Base-by-base conservation (phyloP, 1,139 yeast species). In the Lodderomyces orthopsilosis region DNA sequence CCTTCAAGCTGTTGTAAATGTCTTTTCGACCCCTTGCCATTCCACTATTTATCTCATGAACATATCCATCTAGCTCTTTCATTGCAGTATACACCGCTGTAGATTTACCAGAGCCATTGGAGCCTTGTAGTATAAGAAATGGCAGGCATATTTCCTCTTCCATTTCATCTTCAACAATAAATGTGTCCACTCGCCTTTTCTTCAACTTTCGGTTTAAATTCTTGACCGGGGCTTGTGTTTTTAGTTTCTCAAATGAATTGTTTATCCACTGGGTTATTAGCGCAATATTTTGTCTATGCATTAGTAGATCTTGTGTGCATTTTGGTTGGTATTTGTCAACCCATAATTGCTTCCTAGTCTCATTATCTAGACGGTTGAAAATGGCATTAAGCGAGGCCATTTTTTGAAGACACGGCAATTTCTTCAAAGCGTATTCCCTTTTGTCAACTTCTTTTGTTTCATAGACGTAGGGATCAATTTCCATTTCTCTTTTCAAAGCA, bases 21-120 rank as follows among this genome's bases (percentile, higher is more conserved):
- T 87, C 93, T 54, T 81, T 85, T 37, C 85, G 77, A 1, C 93
- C 79, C 53, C 98, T 70, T 34, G 79, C 70, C 53, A 79, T 83
- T 10, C 91, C 80, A 0, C 93, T 70, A 58, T 88, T 89, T 33
- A 91, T 74, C 58, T 93, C 98, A 58, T 87, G 84, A 1, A 91
- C 86, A 52, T 83, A 86, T 0, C 94, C 93, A 19, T 71, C 68
- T 6, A 85, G 55, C 44, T 82, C 82, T 7, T 76, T 68, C 57
- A 86, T 80, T 2, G 85, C 77, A 0, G 95, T 80, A 51, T 86
- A 79, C 0, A 93, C 73, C 0, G 91, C 65, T 0, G 90, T 75
- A 0, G 95, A 84, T 59, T 93, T 93, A 1, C 96, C 95, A 7
- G 80, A 70, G 0, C 96, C 96, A 1, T 74, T 60, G 0, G 82